These are phyloP conservation scores for Xylaria sp. DNA, from an alignment of 2,329 filamentous ascomycete species.

Conservation along the genomic window DNA sequence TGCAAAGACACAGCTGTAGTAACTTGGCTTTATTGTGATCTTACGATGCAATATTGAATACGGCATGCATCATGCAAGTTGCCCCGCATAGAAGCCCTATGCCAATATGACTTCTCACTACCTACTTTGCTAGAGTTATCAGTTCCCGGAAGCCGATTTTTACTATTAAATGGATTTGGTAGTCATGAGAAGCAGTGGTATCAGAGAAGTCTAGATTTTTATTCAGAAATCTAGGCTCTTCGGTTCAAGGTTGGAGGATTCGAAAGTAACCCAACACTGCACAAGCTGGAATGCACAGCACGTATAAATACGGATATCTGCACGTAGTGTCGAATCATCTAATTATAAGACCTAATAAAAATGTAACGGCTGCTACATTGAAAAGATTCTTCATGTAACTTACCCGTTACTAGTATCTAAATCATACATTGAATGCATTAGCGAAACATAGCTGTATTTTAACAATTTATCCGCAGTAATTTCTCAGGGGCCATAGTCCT, in stretches of 20 bases:
- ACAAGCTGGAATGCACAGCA: not conserved
- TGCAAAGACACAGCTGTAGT: not conserved
- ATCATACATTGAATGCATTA: too few species aligned
- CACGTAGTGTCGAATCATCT: not conserved
- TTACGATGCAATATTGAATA: not conserved
- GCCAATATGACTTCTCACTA: not conserved
- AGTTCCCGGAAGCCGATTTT: not conserved
- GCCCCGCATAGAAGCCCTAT: not conserved
- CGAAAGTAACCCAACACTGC: not conserved
- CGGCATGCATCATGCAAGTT: not conserved
- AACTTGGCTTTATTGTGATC: not conserved
- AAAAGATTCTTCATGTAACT: slow-evolving; percentile 5
- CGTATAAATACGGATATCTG: not conserved
- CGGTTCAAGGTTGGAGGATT: slow-evolving; percentile 1
- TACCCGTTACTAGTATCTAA: too few species aligned
- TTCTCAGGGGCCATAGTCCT: not conserved
- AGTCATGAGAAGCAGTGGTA: not conserved
- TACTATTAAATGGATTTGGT: too few species aligned
- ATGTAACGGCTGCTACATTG: not conserved
- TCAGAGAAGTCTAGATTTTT: not conserved
- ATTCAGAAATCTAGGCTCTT: not conserved
- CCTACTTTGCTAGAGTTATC: not conserved
- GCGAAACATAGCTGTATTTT: too few species aligned
- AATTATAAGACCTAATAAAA: not conserved
- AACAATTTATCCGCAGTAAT: not conserved